Percentiles rank a stretch among this genome's conserved stretches.
These are phyloP conservation scores for Petasospora fabianii DNA, from an alignment of 1,139 yeast genomes.

Conservation along the genomic window DNA sequence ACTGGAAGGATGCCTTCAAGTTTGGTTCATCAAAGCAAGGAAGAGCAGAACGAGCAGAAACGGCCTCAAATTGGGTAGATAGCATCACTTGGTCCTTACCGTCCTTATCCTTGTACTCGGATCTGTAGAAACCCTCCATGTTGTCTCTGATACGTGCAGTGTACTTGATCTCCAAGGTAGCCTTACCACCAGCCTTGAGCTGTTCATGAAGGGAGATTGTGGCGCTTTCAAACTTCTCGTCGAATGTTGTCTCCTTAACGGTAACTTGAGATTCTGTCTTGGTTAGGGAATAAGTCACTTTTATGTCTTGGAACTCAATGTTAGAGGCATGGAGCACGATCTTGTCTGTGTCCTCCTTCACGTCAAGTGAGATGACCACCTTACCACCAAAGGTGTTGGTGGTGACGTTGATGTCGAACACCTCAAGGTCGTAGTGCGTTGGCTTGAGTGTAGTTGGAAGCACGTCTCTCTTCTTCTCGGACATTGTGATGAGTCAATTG, in stretches of 20 bases:
- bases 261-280: conserved; percentile 28
- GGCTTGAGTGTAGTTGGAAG: conserved; percentile 72
- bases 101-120: conserved; percentile 59
- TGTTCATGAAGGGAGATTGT: conserved; percentile 51
- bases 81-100: conserved; percentile 64
- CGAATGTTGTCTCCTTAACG: conserved; percentile 27
- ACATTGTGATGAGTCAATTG: no score
- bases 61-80: conserved; percentile 83
- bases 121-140: conserved; percentile 81
- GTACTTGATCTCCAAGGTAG: conserved; percentile 49
- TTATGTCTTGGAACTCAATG: conserved; percentile 31
- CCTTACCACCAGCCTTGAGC: conserved; percentile 39
- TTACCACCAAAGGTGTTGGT: conserved; percentile 53
- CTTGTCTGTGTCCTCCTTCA: conserved; percentile 60
- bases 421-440: conserved; percentile 55
- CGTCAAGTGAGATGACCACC: conserved; percentile 60
- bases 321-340: conserved; percentile 52
- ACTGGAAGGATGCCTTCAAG: conserved; percentile 67
- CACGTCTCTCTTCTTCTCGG: conserved; percentile 44
- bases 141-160: conserved; percentile 66
- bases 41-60: conserved; percentile 81
- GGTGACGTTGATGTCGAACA: conserved; percentile 23
- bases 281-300: conserved; percentile 16
- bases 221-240: conserved; percentile 59
- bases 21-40: conserved; percentile 84